Evolutionary conservation across 768 basidiomycete species (phyloP).

Genomic region (Cystobasidium onofrii): DNA sequence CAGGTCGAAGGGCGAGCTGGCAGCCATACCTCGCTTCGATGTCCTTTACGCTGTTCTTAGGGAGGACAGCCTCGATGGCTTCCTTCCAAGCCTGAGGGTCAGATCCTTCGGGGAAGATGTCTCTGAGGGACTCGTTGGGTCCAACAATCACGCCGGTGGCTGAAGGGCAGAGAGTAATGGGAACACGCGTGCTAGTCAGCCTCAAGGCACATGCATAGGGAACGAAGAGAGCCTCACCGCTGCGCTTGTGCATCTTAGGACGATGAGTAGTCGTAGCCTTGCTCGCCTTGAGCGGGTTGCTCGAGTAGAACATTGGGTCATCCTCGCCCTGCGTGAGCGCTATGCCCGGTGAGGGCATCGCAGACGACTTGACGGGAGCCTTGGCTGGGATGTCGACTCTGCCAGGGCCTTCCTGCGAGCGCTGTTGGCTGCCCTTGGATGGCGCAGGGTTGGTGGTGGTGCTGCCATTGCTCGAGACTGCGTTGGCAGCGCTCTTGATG

Average conservation of each 20-base stretch:
- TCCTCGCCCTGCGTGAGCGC: not conserved
- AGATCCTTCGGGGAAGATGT: constrained; percentile 23
- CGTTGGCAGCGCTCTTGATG: not conserved
- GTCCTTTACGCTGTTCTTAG: constrained; percentile 19
- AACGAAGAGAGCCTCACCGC: not conserved
- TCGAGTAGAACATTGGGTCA: not conserved
- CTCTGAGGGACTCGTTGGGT: constrained; percentile 20
- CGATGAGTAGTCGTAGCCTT: constrained; percentile 18
- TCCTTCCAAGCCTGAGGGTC: constrained; percentile 27
- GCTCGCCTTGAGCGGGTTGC: constrained; percentile 25
- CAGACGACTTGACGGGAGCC: not conserved
- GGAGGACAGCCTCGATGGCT: constrained; percentile 8
- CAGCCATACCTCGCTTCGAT: constrained; percentile 15
- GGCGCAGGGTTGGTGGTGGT: not conserved
- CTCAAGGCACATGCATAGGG: not conserved
- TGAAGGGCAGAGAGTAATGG: not conserved
- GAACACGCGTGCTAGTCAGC: not conserved
- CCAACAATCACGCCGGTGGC: constrained; percentile 28
- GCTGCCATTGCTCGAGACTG: not conserved
- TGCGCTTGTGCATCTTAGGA: constrained; percentile 33
- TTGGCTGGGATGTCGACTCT: not conserved
- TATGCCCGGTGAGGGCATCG: not conserved
- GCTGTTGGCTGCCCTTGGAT: not conserved
- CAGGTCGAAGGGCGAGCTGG: not conserved
- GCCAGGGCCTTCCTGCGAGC: not conserved